Conservation (phyloP, 1,284 basidiomycete genomes). For the Ganoderma lucidum region DNA sequence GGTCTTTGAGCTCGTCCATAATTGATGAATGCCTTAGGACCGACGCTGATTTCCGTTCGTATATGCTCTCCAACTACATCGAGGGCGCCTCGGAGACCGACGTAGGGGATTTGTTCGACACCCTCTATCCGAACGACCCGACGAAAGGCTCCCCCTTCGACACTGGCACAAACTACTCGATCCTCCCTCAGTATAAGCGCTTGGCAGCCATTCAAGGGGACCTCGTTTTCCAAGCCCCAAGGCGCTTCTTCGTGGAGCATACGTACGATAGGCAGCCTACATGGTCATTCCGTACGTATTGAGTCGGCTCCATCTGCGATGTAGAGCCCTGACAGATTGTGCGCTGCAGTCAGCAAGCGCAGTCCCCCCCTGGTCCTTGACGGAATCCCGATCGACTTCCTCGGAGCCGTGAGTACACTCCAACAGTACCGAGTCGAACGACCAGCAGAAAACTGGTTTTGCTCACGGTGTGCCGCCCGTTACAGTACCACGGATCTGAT, state of each 20-base stretch:
- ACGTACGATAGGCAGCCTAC: conserved; percentile 36
- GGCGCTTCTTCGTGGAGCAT: conserved; percentile 54
- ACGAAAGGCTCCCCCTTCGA: conserved; percentile 60
- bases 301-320: neutral
- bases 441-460: conserved; percentile 8
- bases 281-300: conserved; percentile 44
- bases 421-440: neutral
- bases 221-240: conserved; percentile 59
- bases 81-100: neutral
- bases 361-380: conserved; percentile 36
- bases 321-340: neutral
- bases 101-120: conserved; percentile 27
- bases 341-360: conserved; percentile 49
- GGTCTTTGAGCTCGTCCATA: neutral
- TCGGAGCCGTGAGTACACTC: conserved; percentile 50
- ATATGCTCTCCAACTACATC: conserved; percentile 13
- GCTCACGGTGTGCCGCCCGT: conserved; percentile 15
- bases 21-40: neutral
- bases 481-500: conserved; percentile 20
- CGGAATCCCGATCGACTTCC: conserved; percentile 32
- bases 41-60: conserved; percentile 5
- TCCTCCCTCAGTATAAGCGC: conserved; percentile 61
- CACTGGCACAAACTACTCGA: conserved; percentile 50
- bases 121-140: conserved; percentile 37
- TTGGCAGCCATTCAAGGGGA: conserved; percentile 61